Base-by-base conservation (phyloP, 805 yeast species). In the Candida coquimbonensis region DNA sequence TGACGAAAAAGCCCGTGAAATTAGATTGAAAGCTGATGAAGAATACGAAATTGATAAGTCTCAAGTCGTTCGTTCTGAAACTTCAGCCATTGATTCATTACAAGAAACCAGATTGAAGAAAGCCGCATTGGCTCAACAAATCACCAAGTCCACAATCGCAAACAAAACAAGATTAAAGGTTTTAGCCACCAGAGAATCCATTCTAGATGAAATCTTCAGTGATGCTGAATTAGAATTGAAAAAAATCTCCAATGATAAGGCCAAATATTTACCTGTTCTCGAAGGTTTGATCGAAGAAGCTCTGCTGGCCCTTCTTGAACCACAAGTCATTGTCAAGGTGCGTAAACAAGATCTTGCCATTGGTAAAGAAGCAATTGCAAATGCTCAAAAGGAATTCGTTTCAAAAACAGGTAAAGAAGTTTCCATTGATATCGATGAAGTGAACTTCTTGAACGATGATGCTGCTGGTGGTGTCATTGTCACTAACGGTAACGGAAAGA, bases 21-120 rank as follows among this genome's bases (percentile, higher is more conserved):
- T 93, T 63, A 82, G 77, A 65, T 75, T 93, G 60, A 95, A 93
- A 74, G 96, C 98, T 38, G 96, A 95, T 65, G 99, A 93, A 69
- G 99, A 93, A 72, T 93, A 91, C 65, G 98, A 93, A 69, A 90
- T 93, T 60, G 99, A 93, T 66, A 93, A 93, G 75, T 91, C 96
- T 21, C 81, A 88, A 47, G 81, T 93, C 61, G 98, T 93, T 48
- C 87, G 98, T 62, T 77, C 88, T 13, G 99, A 93, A 69, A 85
- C 85, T 46, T 83, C 93, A 43, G 80, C 90, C 43, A 88, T 93
- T 56, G 99, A 93, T 65, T 70, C 82, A 17, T 70, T 77, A 36
- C 87, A 82, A 64, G 90, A 84, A 52, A 81, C 78, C 57, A 88
- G 87, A 64, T 76, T 86, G 70, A 91, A 93, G 74, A 93, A 91